Percentiles rank a stretch among this genome's conserved stretches.
Evolutionary conservation across 176 grass and related monocot species (phyloP).

Genomic region (Alloteropsis semialata): DNA sequence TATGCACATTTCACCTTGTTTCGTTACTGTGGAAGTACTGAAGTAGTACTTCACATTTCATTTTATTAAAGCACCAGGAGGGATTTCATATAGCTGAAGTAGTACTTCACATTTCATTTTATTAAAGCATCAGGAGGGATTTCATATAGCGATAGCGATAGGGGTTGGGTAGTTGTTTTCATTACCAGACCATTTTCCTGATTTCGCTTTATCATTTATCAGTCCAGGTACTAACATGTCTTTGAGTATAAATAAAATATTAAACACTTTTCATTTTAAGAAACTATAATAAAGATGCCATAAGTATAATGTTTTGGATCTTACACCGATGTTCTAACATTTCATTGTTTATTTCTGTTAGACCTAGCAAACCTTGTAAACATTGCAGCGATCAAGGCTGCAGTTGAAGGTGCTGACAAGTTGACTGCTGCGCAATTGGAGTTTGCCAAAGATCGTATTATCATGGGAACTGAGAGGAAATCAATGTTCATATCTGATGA

Average conservation of each 20-base stretch:
- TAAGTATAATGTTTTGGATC: not conserved
- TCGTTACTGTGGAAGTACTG: not conserved
- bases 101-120: not conserved
- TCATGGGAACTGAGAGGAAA: conserved; percentile 98
- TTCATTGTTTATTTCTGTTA: conserved; percentile 37
- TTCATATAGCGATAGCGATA: not conserved
- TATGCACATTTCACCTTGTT: conserved; percentile 24
- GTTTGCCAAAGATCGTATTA: conserved; percentile 96
- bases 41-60: not conserved
- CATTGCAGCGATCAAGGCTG: conserved; percentile 96
- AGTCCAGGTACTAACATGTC: not conserved
- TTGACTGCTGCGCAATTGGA: conserved; percentile 72
- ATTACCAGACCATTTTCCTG: not conserved
- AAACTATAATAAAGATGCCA: not conserved
- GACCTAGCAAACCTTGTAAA: conserved; percentile 99
- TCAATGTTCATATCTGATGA: conserved; percentile 94
- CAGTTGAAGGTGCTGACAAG: conserved; percentile 91
- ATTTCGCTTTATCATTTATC: conserved; percentile 6
- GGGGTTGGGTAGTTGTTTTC: not conserved
- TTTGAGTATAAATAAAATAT: not conserved
- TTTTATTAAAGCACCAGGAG: not conserved
- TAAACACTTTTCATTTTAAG: not conserved
- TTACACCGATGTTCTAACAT: conserved; percentile 14
- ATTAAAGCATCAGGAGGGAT: not conserved
- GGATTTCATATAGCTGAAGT: not conserved